A percentile compares a stretch with the other conserved stretches of the same genome.
These are phyloP conservation scores for Leishmania lainsoni DNA, from an alignment of 208 protist species.

Conservation along the genomic window DNA sequence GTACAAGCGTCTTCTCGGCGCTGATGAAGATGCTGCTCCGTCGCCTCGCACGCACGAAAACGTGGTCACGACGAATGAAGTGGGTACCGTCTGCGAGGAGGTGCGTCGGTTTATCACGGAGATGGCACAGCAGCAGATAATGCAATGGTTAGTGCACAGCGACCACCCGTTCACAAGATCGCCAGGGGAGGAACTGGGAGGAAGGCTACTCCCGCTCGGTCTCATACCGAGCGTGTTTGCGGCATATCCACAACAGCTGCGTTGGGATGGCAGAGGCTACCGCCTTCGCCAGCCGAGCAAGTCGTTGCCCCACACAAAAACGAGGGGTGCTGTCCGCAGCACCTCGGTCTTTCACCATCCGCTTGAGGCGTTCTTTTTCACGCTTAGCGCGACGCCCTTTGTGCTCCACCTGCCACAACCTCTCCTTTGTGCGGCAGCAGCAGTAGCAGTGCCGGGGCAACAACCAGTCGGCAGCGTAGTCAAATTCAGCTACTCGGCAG, in stretches of 20 bases:
- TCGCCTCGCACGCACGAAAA: not conserved
- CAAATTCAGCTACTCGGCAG: constrained; percentile 8
- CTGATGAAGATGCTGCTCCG: not conserved
- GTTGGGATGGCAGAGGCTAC: constrained; percentile 38
- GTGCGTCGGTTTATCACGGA: constrained; percentile 11
- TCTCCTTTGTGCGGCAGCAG: constrained; percentile 6
- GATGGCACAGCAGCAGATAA: constrained; percentile 12
- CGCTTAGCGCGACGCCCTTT: constrained; percentile 20
- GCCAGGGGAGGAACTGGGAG: not conserved
- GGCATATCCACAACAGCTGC: constrained; percentile 33
- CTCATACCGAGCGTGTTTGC: constrained; percentile 33
- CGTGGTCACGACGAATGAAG: constrained; percentile 27
- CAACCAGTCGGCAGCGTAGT: not conserved
- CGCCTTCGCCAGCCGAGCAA: constrained; percentile 6
- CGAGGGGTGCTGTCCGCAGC: not conserved
- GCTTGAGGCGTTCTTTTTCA: constrained; percentile 44
- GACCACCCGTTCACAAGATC: not conserved
- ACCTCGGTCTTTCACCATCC: constrained; percentile 36
- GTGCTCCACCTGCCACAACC: constrained; percentile 15
- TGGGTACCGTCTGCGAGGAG: constrained; percentile 4
- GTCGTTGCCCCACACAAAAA: not conserved
- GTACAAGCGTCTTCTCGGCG: constrained; percentile 12
- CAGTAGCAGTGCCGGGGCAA: not conserved
- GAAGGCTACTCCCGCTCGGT: constrained; percentile 3
- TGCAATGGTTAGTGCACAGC: not conserved